Base-by-base conservation (phyloP, 805 yeast species). In the Pichia manshurica region DNA sequence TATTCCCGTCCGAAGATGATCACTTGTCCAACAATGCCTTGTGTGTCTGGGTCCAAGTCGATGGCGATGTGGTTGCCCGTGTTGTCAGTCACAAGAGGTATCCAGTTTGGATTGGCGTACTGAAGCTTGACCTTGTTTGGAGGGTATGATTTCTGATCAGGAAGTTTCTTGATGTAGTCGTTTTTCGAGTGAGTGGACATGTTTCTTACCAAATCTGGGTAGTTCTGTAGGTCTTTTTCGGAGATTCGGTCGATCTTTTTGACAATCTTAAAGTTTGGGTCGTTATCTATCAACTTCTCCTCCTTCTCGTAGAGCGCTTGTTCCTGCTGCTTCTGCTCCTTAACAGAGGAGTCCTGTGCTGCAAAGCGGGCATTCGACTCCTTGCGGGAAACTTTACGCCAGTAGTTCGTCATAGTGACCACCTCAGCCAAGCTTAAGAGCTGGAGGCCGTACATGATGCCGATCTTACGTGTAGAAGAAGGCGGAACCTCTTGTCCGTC, bases 1-100 rank as follows among this genome's bases (percentile, higher is more conserved):
- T 82, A 88, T 47, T 89, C 97, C 59, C 96, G 79, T 23, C 97
- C 97, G 65, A 87, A 90, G 40, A 87, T 60, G 45, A 90, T 90
- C 20, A 89, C 87, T 67, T 90, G 97, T 20, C 96, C 97, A 71
- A 80, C 75, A 28, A 64, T 71, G 37, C 96, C 95, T 23, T 71
- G 66, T 6, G 79, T 71, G 5, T 84, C 96, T 2, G 90, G 89
- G 7, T 84, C 81, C 50, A 90, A 71, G 65, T 90, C 97, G 12
- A 90, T 74, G 45, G 88, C 97, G 45, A 90, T 79, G 62, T 87
- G 88, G 68, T 90, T 90, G 25, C 97, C 97, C 3, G 83, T 79
- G 48, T 78, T 79, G 62, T 90, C 97, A 17, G 93, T 86, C 22
- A 88, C 75, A 43, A 90, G 66, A 2, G 97, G 97, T 45, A 90